phyloP scores from a whole-genome alignment of 768 basidiomycete genomes.

The Suillus placidus region DNA sequence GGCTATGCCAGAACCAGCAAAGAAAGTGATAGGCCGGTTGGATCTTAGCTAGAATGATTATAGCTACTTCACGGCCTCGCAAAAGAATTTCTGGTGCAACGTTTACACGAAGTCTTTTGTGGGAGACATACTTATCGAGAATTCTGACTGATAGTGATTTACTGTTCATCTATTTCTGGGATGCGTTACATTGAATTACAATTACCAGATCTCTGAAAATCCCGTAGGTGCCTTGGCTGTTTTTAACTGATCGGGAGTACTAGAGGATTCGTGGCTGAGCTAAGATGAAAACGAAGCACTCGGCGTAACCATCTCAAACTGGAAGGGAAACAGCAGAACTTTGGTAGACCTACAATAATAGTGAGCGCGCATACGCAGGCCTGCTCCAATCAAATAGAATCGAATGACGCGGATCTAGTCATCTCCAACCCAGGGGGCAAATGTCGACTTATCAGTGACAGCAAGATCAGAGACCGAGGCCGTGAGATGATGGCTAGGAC shows the following conservation, averaged over 20 bases:
- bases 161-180: conserved; percentile 5
- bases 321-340: background rate
- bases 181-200: conserved; percentile 4
- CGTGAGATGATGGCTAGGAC: conserved; percentile 27
- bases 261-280: background rate
- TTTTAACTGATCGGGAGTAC: conserved; percentile 1
- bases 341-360: background rate
- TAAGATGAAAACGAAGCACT: background rate
- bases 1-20: conserved; percentile 17
- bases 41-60: conserved; percentile 28
- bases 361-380: background rate
- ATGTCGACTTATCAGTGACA: background rate
- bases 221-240: conserved; percentile 3
- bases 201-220: conserved; percentile 7
- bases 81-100: conserved; percentile 1
- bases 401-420: conserved; percentile 2
- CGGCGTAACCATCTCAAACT: background rate
- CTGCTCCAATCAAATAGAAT: conserved; percentile 4
- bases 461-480: conserved; percentile 29
- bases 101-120: conserved; percentile 2
- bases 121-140: conserved; percentile 6
- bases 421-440: background rate
- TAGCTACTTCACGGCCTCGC: background rate
- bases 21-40: conserved; percentile 20
- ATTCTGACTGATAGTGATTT: conserved; percentile 5